Evolutionary conservation across 1,139 yeast species (phyloP).

Genomic region (Geotrichum carabidarum): DNA sequence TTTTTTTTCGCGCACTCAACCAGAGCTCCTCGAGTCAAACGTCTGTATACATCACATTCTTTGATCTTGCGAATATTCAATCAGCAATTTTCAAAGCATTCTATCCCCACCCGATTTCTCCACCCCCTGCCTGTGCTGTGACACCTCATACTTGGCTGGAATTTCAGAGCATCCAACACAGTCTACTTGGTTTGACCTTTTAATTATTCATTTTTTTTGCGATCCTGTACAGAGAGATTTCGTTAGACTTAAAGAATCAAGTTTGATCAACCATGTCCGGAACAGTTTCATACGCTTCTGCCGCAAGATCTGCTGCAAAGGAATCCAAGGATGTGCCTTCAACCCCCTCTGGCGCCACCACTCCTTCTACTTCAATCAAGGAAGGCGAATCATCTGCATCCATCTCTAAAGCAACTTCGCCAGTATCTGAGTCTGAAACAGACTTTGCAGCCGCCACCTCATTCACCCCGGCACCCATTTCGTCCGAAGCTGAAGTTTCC

Average conservation of each 20-base stretch:
- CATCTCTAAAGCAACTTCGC: conserved; percentile 24
- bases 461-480: background rate
- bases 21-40: background rate
- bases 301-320: conserved; percentile 26
- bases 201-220: background rate
- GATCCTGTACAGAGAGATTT: conserved; percentile 12
- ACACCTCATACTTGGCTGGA: background rate
- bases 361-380: conserved; percentile 6
- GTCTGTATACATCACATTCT: background rate
- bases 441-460: background rate
- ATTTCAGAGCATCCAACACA: background rate
- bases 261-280: conserved; percentile 26
- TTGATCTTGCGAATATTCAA: background rate
- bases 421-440: conserved; percentile 8
- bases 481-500: conserved; percentile 14
- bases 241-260: conserved; percentile 1
- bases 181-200: background rate
- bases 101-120: background rate
- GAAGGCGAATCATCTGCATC: conserved; percentile 19
- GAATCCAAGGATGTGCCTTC: conserved; percentile 15
- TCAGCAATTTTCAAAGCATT: conserved; percentile 8
- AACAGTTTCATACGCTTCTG: conserved; percentile 34
- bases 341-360: conserved; percentile 11
- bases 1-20: background rate
- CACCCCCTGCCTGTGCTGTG: conserved; percentile 11